phyloP scores from a whole-genome alignment of 192 early-diverging fungal species.

The Neocallimastix lanati region DNA sequence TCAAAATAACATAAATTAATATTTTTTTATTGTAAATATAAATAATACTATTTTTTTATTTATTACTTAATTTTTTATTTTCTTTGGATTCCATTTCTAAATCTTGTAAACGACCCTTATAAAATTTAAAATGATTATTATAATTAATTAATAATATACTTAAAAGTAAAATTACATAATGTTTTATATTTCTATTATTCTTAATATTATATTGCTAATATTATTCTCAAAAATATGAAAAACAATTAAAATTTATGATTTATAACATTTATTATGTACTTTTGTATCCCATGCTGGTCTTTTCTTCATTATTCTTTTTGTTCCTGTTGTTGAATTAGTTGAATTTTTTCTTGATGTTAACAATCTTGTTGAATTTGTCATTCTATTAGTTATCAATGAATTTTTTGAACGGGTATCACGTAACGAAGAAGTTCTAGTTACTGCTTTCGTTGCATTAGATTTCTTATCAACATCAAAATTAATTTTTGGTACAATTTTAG shows the following conservation, averaged over 20 bases:
- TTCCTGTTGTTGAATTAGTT: conserved; percentile 4
- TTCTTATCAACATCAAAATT: neutral
- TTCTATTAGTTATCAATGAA: neutral
- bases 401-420: neutral
- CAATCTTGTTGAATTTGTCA: neutral
- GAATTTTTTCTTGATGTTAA: neutral
- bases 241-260: too few relatives aligned
- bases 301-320: conserved; percentile 31
- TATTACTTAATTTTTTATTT: conserved; percentile 15
- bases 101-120: conserved; percentile 63
- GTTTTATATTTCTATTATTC: too few relatives aligned
- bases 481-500: neutral
- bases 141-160: too few relatives aligned
- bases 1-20: too few relatives aligned
- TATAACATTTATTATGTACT: too few relatives aligned
- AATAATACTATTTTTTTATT: too few relatives aligned
- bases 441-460: neutral
- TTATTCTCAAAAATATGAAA: too few relatives aligned
- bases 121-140: too few relatives aligned
- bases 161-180: too few relatives aligned
- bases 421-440: neutral
- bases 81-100: conserved; percentile 37
- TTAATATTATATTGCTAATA: too few relatives aligned
- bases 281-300: conserved; percentile 52
- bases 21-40: too few relatives aligned